Evolutionary conservation across 805 yeast genomes (phyloP).

Genomic region (Spathaspora arborariae): DNA sequence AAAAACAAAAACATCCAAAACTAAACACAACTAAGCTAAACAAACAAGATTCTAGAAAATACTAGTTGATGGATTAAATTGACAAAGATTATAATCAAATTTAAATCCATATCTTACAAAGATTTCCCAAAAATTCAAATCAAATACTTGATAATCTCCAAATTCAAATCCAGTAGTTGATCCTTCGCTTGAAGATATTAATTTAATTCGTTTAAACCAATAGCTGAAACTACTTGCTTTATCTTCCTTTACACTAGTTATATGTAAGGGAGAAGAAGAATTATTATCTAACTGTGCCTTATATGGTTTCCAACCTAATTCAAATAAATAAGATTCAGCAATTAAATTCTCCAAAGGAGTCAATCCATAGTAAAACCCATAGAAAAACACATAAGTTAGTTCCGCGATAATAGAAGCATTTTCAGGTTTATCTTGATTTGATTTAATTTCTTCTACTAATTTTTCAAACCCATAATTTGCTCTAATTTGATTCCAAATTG

Average conservation of each 20-base stretch:
- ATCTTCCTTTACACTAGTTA: conserved; percentile 5
- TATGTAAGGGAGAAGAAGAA: conserved; percentile 5
- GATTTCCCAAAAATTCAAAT: conserved; percentile 39
- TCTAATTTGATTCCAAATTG: conserved; percentile 39
- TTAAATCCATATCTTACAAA: conserved; percentile 34
- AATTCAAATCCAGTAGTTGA: conserved; percentile 16
- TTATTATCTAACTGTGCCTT: conserved; percentile 12
- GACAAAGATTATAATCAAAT: conserved; percentile 31
- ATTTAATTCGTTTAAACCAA: conserved; percentile 27
- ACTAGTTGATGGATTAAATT: conserved; percentile 22
- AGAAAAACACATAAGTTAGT: conserved; percentile 36
- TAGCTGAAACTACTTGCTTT: conserved; percentile 12
- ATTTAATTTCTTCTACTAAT: conserved; percentile 27
- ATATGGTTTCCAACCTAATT: conserved; percentile 43
- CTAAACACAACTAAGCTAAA: not conserved
- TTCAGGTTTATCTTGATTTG: conserved; percentile 19
- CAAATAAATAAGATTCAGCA: conserved; percentile 37
- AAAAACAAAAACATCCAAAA: not conserved
- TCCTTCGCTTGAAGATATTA: conserved; percentile 8
- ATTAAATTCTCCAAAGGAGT: conserved; percentile 41
- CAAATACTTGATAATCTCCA: conserved; percentile 42
- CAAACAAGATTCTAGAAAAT: conserved; percentile 3
- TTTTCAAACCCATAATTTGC: conserved; percentile 30
- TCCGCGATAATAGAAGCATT: conserved; percentile 26
- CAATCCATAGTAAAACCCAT: conserved; percentile 40